Base-by-base conservation (phyloP, 73 alveolate species). In the Blepharisma japonicum region DNA sequence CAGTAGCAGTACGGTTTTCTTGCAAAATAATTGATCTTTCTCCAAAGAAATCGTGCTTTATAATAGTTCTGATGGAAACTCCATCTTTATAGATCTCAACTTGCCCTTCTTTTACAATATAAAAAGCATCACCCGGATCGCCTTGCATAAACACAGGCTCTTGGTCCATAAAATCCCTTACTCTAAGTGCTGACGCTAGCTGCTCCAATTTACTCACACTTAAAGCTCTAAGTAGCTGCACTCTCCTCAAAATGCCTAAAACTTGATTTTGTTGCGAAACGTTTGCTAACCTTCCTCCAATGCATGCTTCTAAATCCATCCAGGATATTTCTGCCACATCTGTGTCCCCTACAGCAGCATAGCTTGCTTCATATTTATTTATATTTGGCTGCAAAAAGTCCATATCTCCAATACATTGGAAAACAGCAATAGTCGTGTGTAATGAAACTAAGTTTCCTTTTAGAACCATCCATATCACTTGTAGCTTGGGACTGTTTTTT, bases 91-190 rank as follows among this genome's bases (percentile, higher is more conserved):
- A 83, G 46, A 91, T 89, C 54, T 85, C 88, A 27, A 91, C 87
- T 82, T 86, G 77, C 8, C 97, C 97, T 53, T 83, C 82, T 83
- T 89, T 90, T 42, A 91, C 81, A 45, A 91, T 85, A 71, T 78
- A 91, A 86, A 89, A 91, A 11, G 89, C 84, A 77, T 88, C 89
- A 23, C 95, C 97, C 85, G 84, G 86, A 68, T 89, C 95, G 61
- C 94, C 96, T 79, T 91, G 90, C 61, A 88, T 81, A 20, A 91
- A 89, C 21, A 91, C 89, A 71, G 71, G 61, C 50, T 89, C 68
- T 39, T 82, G 89, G 56, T 86, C 93, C 7, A 32, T 71, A 25
- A 72, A 74, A 46, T 85, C 72, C 39, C 68, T 76, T 49, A 71
- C 55, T 71, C 78, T 84, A 5, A 84, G 70, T 68, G 79, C 86